Evolutionary conservation across 768 basidiomycete genomes (phyloP).

Genomic region (Agrocybe chaxingu): DNA sequence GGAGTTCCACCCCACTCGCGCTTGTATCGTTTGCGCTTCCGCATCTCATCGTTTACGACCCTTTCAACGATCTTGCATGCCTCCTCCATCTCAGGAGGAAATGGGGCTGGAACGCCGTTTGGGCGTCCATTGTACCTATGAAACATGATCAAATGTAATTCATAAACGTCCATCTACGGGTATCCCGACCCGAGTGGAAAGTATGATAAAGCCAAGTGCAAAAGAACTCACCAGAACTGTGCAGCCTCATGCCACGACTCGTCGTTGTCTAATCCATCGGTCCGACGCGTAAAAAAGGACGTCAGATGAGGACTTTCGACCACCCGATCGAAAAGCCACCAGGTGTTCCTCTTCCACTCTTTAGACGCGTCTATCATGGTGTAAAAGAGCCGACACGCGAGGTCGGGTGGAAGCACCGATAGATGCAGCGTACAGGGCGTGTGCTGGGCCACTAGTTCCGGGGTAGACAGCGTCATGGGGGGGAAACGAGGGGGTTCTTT

Average conservation of each 20-base stretch:
- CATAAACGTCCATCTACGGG: neutral
- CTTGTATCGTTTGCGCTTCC: slow-evolving; percentile 53
- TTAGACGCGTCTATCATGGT: slow-evolving; percentile 61
- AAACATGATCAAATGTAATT: neutral
- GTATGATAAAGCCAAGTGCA: neutral
- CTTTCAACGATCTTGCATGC: slow-evolving; percentile 70
- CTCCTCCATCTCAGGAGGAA: slow-evolving; percentile 72
- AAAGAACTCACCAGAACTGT: slow-evolving; percentile 57
- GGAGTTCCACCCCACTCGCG: slow-evolving; percentile 57
- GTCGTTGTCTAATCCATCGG: slow-evolving; percentile 38
- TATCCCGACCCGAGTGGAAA: neutral
- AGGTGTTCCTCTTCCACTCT: slow-evolving; percentile 70
- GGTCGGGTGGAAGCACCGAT: slow-evolving; percentile 66
- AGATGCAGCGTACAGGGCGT: slow-evolving; percentile 75
- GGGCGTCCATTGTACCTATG: slow-evolving; percentile 76
- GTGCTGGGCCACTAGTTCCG: slow-evolving; percentile 62
- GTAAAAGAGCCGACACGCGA: slow-evolving; percentile 75
- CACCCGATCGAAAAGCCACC: slow-evolving; percentile 81
- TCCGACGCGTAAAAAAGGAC: slow-evolving; percentile 65
- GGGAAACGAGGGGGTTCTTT: slow-evolving; percentile 37
- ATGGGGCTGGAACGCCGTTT: slow-evolving; percentile 52
- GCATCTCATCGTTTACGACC: slow-evolving; percentile 69
- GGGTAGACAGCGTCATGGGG: slow-evolving; percentile 63
- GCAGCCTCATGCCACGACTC: slow-evolving; percentile 69
- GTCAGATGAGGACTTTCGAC: slow-evolving; percentile 87